Percentiles rank a stretch among this genome's conserved stretches.
Conservation (phyloP, 176 grass and related monocot genomes). For the Eleusine indica region DNA sequence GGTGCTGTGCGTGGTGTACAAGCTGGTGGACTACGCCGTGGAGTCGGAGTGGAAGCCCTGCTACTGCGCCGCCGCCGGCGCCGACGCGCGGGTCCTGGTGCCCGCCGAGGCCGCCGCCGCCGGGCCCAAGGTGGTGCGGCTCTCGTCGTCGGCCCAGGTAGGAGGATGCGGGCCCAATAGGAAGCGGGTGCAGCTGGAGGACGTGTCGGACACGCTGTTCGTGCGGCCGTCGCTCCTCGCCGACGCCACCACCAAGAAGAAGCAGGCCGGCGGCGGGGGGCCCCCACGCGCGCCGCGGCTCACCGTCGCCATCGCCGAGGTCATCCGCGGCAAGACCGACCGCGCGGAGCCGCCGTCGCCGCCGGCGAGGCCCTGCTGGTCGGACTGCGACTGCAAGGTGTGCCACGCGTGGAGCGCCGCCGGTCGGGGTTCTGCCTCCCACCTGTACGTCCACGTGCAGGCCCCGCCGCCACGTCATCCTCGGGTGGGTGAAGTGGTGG, state of each 20-base stretch:
- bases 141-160: conserved; percentile 30
- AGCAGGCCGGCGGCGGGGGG: conserved; percentile 39
- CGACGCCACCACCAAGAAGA: conserved; percentile 41
- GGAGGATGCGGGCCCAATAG: conserved; percentile 33
- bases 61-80: conserved; percentile 65
- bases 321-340: conserved; percentile 83
- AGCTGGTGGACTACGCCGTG: conserved; percentile 79
- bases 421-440: conserved; percentile 2
- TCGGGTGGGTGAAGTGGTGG: conserved; percentile 54
- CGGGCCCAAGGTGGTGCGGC: conserved; percentile 72
- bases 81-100: conserved; percentile 27
- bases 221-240: conserved; percentile 67
- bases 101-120: too few species aligned
- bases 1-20: conserved; percentile 89
- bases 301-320: conserved; percentile 69
- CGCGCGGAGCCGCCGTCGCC: not conserved
- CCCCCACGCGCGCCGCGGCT: conserved; percentile 40
- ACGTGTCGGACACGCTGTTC: conserved; percentile 93
- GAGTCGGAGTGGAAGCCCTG: conserved; percentile 95
- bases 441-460: conserved; percentile 80
- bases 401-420: conserved; percentile 80
- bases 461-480: not conserved
- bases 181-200: conserved; percentile 76
- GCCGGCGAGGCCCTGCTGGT: conserved; percentile 72
- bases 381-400: conserved; percentile 94